Evolutionary conservation across 495 filamentous ascomycete genomes (phyloP).

Genomic region (Tirmania nivea): DNA sequence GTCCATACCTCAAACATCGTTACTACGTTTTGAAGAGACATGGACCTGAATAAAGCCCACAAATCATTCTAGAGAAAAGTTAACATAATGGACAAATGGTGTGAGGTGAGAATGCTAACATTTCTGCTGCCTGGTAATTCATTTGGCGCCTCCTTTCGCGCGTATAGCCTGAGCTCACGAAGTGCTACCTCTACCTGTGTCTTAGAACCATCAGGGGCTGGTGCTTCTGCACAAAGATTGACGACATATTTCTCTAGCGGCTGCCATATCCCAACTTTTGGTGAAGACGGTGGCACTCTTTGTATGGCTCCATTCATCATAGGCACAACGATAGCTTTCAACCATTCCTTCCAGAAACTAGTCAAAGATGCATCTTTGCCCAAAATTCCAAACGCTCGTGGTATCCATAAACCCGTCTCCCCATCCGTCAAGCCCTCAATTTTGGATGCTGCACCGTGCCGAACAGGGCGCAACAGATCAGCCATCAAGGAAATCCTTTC

Average conservation of each 20-base stretch:
- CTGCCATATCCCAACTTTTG: conserved; percentile 87
- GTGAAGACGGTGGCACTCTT: conserved; percentile 67
- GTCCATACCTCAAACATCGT: conserved; percentile 51
- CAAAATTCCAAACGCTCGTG: conserved; percentile 78
- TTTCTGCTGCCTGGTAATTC: conserved; percentile 82
- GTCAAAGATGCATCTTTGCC: conserved; percentile 67
- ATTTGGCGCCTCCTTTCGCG: conserved; percentile 79
- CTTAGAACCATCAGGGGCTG: conserved; percentile 73
- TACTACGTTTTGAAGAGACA: conserved; percentile 79
- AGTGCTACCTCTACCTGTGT: conserved; percentile 89
- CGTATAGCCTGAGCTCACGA: conserved; percentile 75
- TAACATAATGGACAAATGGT: conserved; percentile 6
- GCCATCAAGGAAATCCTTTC: conserved; percentile 96
- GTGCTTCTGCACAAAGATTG: conserved; percentile 89
- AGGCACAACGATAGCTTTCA: conserved; percentile 73
- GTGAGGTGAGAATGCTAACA: conserved; percentile 17
- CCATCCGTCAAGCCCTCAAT: conserved; percentile 93
- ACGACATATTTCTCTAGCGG: conserved; percentile 92
- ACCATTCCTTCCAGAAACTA: conserved; percentile 97
- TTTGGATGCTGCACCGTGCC: conserved; percentile 85
- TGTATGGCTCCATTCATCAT: conserved; percentile 91
- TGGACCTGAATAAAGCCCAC: conserved; percentile 72
- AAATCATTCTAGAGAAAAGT: conserved; percentile 43
- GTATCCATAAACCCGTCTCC: conserved; percentile 92
- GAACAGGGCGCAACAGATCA: conserved; percentile 74